Conservation (phyloP, 106 monocot species). For the Narthecium ossifragum region DNA sequence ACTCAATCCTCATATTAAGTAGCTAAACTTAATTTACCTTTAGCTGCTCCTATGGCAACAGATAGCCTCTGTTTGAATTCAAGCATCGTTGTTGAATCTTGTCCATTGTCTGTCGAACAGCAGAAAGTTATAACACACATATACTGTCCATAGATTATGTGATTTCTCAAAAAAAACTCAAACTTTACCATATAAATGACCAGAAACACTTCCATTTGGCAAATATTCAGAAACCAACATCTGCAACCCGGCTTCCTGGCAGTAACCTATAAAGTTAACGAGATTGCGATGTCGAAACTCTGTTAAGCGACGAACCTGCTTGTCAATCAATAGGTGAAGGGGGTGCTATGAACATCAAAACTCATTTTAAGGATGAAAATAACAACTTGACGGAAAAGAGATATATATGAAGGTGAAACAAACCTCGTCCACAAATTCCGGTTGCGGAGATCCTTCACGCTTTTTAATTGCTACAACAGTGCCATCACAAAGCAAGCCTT, state of each 20-base stretch:
- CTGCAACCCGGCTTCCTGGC: constrained; percentile 64
- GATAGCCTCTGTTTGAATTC: constrained; percentile 79
- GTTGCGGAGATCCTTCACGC: constrained; percentile 24
- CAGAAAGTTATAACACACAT: no score
- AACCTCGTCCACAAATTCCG: constrained; percentile 64
- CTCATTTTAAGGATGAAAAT: no score
- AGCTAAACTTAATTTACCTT: constrained; percentile 30
- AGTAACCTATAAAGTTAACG: constrained; percentile 69
- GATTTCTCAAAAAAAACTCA: neutral
- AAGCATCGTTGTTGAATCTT: constrained; percentile 29
- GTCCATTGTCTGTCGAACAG: constrained; percentile 20
- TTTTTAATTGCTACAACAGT: constrained; percentile 63
- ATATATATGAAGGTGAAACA: no score
- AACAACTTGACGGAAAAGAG: no score
- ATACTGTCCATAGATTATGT: neutral
- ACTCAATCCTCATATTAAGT: neutral
- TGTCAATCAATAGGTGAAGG: neutral
- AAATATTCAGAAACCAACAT: constrained; percentile 66
- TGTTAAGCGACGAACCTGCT: constrained; percentile 45
- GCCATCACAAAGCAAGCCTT: constrained; percentile 66
- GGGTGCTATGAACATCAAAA: no score
- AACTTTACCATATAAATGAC: constrained; percentile 63
- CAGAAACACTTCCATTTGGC: constrained; percentile 61
- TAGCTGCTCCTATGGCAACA: constrained; percentile 68
- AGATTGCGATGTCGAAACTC: constrained; percentile 58